Base-by-base conservation (phyloP, 2,329 filamentous ascomycete genomes). In the Westerdykella ornata region DNA sequence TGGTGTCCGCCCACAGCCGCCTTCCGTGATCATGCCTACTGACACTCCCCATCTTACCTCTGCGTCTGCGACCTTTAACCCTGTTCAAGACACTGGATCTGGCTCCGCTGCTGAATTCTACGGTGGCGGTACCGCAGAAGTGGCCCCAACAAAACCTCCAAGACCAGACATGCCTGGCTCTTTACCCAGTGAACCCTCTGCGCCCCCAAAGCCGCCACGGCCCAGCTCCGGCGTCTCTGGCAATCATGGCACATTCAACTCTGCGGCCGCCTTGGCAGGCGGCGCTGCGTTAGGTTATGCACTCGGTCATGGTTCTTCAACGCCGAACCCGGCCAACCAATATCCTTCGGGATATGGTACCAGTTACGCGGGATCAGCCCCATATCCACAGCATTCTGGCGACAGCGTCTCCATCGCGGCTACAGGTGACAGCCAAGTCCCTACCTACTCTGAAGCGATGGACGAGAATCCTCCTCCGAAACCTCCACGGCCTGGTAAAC, bases 61-160 rank as follows among this genome's bases (percentile, higher is more conserved):
- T 17, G 73, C 78, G 13, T 72, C 73, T 4, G 60, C 71, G 1
- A 62, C 65, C 7, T 60, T 72, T 19, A 72, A 73, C 35, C 78
- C 78, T 14, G 75, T 72, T 2, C 67, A 71, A n/a, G 78, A 82
- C 53, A 80, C 78, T 4, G 80, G 78, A 39, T 68, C 70, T 37
- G 76, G 75, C 22, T 68, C 76, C n/a, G 78, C 79, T 16, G 75
- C 77, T 5, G 73, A 75, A 12, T 82, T 78, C 59, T 81, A 73
- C 52, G 62, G 58, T 42, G 37, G 42, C 41, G 39, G 54, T 39
- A 57, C 51, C 39, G 44, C 43, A 8, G 46, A 52, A 33, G 47
- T 51, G 14, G 53, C 50, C 18, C 56, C 64, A n/a, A 44, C 63
- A 1, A 69, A 66, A 47, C 68, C 67, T 19, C 55, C 62, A 28